Base-by-base conservation (phyloP, 108 stramenopile genomes). In the Seminavis robusta region DNA sequence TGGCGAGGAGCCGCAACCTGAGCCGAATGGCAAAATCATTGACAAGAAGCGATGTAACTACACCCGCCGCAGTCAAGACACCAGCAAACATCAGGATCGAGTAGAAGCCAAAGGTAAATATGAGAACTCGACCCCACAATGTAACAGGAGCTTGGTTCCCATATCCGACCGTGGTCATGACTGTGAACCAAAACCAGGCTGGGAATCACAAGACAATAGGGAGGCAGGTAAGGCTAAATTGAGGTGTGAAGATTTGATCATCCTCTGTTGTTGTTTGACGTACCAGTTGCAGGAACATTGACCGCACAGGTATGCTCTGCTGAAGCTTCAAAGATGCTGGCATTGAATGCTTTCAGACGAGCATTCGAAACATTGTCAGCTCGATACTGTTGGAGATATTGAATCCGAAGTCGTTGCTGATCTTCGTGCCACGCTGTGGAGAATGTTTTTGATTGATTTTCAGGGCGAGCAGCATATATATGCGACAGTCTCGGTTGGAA, bases 121-220 rank as follows among this genome's bases (percentile, higher is more conserved):
- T 55, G 21, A 85, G 19, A 4, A 53, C 20, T 33, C 77, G 49
- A 23, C 77, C 79, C 38, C 33, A 55, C 0, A 16, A 20, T 40
- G 80, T 76, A 0, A 55, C 54, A 0, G 77, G 77, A 47, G 67
- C 61, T 28, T 71, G 53, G 45, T 85, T 85, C 16, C 84, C 84
- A 34, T 79, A 81, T 9, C 84, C 84, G n/a, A 83, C 65, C 10
- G 76, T 75, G 2, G 80, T 73, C 75, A 76, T 73, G 19, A 81
- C 31, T 27, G 71, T 75, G 33, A 83, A 76, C 64, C 70, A 73
- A 38, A 83, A 77, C 77, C 70, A 76, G 21, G 34, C 45, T n/a
- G n/a, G n/a, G n/a, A n/a, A n/a, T n/a, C n/a, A n/a, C n/a, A n/a
- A n/a, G n/a, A n/a, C n/a, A n/a, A n/a, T n/a, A n/a, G n/a, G n/a